Conservation (phyloP, 1,284 basidiomycete genomes). For the Boletellus deceptivus region DNA sequence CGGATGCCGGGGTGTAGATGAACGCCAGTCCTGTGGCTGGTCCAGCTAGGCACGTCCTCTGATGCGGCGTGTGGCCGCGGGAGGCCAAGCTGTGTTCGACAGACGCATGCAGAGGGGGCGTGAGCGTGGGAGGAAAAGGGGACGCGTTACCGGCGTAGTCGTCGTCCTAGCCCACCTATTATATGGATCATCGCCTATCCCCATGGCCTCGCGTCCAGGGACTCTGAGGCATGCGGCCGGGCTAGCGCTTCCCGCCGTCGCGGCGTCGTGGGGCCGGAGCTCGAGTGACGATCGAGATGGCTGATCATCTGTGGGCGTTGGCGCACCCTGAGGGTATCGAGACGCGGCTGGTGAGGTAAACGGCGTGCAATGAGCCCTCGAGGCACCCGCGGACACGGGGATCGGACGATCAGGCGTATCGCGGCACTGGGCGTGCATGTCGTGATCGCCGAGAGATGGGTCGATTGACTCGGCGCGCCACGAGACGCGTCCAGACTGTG, state of each 20-base stretch:
- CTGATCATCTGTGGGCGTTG: background rate
- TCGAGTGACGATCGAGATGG: too few species aligned
- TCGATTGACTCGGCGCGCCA: background rate
- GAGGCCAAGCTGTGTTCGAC: too few species aligned
- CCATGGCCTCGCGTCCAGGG: slow-evolving; percentile 3
- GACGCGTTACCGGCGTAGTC: slow-evolving; percentile 2
- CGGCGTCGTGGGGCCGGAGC: too few species aligned
- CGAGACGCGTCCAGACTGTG: slow-evolving; percentile 8
- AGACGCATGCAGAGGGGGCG: background rate
- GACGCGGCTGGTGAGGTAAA: too few species aligned
- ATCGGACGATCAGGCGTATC: slow-evolving; percentile 7
- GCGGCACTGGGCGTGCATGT: slow-evolving; percentile 12
- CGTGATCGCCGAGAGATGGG: slow-evolving; percentile 19
- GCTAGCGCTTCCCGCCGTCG: too few species aligned
- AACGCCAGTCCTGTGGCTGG: too few species aligned
- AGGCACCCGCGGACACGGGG: slow-evolving; percentile 10
- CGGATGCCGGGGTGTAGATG: too few species aligned
- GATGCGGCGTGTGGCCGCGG: too few species aligned
- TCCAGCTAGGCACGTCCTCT: too few species aligned
- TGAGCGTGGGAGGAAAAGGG: background rate
- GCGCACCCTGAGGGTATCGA: too few species aligned
- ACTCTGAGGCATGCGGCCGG: slow-evolving; percentile 1
- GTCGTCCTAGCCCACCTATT: background rate
- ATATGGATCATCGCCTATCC: slow-evolving; percentile 4
- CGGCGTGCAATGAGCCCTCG: too few species aligned